These are phyloP conservation scores for Tolypocladium cylindrosporum DNA, from an alignment of 2,329 filamentous ascomycete genomes.

Conservation along the genomic window DNA sequence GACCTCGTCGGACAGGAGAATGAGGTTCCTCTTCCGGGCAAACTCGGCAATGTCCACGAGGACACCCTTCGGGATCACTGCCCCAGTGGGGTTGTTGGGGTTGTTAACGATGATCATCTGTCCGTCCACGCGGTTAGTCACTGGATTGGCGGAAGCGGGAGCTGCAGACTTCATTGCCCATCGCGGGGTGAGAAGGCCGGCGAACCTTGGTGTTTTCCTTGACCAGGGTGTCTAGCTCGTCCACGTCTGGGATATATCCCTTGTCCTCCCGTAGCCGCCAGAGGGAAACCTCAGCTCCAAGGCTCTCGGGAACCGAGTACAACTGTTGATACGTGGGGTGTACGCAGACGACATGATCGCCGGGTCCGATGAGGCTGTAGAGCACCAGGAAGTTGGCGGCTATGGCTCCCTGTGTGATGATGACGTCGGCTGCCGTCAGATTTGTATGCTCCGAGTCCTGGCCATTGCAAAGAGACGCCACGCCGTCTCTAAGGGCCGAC, in stretches of 20 bases:
- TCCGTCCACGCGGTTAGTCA: no score
- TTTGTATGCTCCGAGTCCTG: conserved; percentile 21
- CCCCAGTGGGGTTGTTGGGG: no score
- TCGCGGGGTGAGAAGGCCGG: no score
- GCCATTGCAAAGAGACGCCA: no score
- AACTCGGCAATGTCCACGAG: neutral
- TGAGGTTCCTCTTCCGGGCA: neutral
- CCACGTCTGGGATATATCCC: conserved; percentile 56
- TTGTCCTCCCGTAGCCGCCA: conserved; percentile 61
- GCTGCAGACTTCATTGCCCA: no score
- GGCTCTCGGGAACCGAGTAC: conserved; percentile 61
- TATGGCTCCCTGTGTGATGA: conserved; percentile 74
- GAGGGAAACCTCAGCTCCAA: conserved; percentile 68
- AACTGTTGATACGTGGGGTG: conserved; percentile 84
- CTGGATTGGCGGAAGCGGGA: no score
- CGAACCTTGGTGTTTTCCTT: no score
- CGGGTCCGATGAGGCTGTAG: conserved; percentile 60
- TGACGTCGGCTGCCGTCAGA: conserved; percentile 46
- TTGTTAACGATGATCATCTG: no score
- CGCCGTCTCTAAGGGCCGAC: no score
- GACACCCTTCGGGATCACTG: neutral
- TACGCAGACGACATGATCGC: conserved; percentile 78
- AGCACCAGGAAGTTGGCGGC: conserved; percentile 75
- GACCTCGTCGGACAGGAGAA: neutral
- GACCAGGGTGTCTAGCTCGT: conserved; percentile 54